phyloP scores from a whole-genome alignment of 805 yeast species.

The Saccharomycopsis sp. region DNA sequence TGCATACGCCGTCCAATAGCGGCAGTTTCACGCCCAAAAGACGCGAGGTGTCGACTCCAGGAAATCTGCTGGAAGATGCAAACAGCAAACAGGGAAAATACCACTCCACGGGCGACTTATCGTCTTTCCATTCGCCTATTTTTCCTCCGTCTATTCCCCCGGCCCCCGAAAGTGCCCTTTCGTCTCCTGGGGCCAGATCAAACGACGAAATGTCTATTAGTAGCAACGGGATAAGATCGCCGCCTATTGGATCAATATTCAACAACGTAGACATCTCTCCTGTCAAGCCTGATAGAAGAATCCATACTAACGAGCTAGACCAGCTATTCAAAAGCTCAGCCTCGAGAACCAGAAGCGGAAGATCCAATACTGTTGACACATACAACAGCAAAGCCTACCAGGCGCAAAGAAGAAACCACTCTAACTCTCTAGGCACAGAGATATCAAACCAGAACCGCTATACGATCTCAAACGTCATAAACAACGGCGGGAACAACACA shows the following conservation, averaged over 20 bases:
- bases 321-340: not conserved
- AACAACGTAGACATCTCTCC: not conserved
- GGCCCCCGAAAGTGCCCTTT: constrained; percentile 8
- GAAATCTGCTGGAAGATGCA: not conserved
- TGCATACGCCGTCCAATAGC: not conserved
- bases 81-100: not conserved
- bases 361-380: constrained; percentile 10
- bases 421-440: constrained; percentile 17
- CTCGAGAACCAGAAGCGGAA: constrained; percentile 1
- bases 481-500: constrained; percentile 3
- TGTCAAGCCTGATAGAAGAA: constrained; percentile 5
- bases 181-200: constrained; percentile 10
- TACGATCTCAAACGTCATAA: not conserved
- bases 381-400: not conserved
- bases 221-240: not conserved
- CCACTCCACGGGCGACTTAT: constrained; percentile 1
- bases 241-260: not conserved
- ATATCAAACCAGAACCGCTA: constrained; percentile 1
- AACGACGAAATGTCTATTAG: not conserved
- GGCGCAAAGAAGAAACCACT: constrained; percentile 11
- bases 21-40: not conserved
- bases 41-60: not conserved
- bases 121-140: constrained; percentile 14
- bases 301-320: not conserved
- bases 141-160: constrained; percentile 21